Base-by-base conservation (phyloP, 306 rosid genomes). In the Vicia sativa region DNA sequence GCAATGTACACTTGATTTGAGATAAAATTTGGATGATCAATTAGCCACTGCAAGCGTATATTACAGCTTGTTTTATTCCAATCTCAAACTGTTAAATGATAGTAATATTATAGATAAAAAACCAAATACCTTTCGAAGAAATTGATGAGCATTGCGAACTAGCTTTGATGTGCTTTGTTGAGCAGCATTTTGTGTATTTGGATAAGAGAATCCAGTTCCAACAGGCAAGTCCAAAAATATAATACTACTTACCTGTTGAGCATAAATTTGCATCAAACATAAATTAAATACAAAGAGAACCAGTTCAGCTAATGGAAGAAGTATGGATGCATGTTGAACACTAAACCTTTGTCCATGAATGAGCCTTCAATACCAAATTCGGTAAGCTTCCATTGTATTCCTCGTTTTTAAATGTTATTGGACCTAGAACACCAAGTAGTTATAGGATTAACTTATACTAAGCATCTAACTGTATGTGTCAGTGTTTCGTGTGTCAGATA, bases 41-140 rank as follows among this genome's bases (percentile, higher is more conserved):
- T 38, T 64, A 82, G 15, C 96, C 96, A 89, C 96, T 89, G 16
- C 64, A 73, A 25, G 57, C 7, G 39, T 28, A 34, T 37, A 12
- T 21, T 19, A 62, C 23, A 62, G 6, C 12, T 41, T 41, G 4
- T 62, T 42, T 7, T 21, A 60, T 62, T 62, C 10, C 29, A 39
- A 38, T 11, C 18, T 61, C 31, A 61, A 61, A 12, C 4, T n/a
- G 63, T 42, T 29, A 2, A 57, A 57, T 8, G 19, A 39, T 11
- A 6, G 3, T n/a, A n/a, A n/a, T 21, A 11, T 21, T 19, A 23
- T 39, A 21, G 11, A 21, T 41, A 37, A 42, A 42, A 63, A 54
- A 25, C n/a, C 0, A 25, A 26, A 11, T 13, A 34, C 58, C 70
- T 65, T 65, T 1, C 44, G 46, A 65, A 65, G 58, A 65, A 65